phyloP scores from a whole-genome alignment of 345 rosid species.

The Arabidopsis thaliana region TAIR10.1 NC_003076.8:21465001-21465500 shows the following conservation, averaged over 20 bases:
- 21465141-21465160: conserved; percentile 4
- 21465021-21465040: conserved; percentile 96
- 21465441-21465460: conserved; percentile 28
- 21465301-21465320: background rate
- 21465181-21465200: conserved; percentile 38
- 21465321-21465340: background rate
- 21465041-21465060: conserved; percentile 96
- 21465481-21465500: conserved; percentile 99
- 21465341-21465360: conserved; percentile 2
- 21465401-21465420: background rate
- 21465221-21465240: conserved; percentile 93
- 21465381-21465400: background rate
- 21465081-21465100: conserved; percentile 92
- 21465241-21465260: conserved; percentile 95
- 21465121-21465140: conserved; percentile 18
- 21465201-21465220: conserved; percentile 85
- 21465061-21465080: conserved; percentile 98
- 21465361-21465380: background rate
- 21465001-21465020: conserved; percentile 99
- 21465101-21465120: conserved; percentile 47
- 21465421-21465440: conserved; percentile 20
- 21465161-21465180: conserved; percentile 13
- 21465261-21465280: conserved; percentile 96
- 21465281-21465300: conserved; percentile 86
- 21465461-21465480: conserved; percentile 82